Base-by-base conservation (phyloP, 805 yeast genomes). In the Kodamaea jinghongensis region DNA sequence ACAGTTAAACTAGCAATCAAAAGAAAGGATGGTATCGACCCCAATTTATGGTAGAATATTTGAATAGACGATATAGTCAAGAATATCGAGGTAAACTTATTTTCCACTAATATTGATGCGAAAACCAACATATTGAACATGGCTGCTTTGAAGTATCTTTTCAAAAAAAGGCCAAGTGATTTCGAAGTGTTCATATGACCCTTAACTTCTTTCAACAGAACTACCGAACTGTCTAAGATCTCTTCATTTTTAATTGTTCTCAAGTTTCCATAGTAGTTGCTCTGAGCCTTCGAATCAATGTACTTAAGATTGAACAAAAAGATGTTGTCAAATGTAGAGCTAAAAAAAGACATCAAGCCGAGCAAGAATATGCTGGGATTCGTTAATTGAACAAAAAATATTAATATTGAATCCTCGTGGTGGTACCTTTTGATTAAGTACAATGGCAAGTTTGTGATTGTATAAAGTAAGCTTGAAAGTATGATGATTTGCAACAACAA, bases 61-160 rank as follows among this genome's bases (percentile, higher is more conserved):
- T 63, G 65, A 48, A 75, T 74, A 3, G 79, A 63, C 9, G 65
- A 51, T 0, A 65, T 40, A 1, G 78, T 73, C 11, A 76, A 50
- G 3, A 71, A 58, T 13, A 72, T 42, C 3, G 59, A 53, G 1
- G 83, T 79, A 5, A 70, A 40, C 39, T 32, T 40, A 13, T 38
- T 36, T 6, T 46, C 47, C 13, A 17, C 30, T 7, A 36, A 28
- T 6, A 43, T 36, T n/a, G 67, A 41, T 3, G 56, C 17, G 39
- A 61, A 68, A 10, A 71, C 43, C 7, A 52, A 46, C 12, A 67
- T 38, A 20, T 67, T 65, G 31, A 52, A 36, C 55, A 58, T 36
- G 5, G 55, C 40, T 12, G 39, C 44, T 5, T 42, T 41, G 29
- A 42, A 15, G 36, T 50, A 50, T 13, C 61, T 43, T 6, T 41